These are phyloP conservation scores for Castanea sativa DNA, from an alignment of 306 rosid genomes.

Conservation along the genomic window DNA sequence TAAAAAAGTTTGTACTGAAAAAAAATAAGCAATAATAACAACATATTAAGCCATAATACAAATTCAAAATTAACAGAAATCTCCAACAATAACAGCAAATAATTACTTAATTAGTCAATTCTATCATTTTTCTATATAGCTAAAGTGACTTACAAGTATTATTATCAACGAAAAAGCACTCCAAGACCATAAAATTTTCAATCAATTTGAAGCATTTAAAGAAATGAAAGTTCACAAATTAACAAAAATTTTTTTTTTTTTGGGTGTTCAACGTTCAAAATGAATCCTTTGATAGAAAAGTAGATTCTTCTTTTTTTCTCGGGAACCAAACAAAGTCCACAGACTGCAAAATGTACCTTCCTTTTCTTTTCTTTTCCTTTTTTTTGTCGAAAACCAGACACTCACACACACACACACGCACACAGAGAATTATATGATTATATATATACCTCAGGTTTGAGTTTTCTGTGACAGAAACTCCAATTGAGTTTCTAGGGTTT, in stretches of 20 bases:
- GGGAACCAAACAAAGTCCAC: background rate
- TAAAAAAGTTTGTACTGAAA: no score
- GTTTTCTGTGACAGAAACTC: no score
- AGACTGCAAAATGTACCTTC: background rate
- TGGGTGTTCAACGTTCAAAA: background rate
- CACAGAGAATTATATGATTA: no score
- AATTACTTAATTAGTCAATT: background rate
- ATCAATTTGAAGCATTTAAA: background rate
- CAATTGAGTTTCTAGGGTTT: conserved; percentile 42
- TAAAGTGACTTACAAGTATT: background rate
- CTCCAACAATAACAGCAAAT: no score
- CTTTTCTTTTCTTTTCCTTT: no score
- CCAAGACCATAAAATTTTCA: background rate
- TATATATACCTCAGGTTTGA: background rate
- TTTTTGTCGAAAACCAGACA: conserved; percentile 10
- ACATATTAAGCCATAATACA: no score
- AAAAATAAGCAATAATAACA: no score
- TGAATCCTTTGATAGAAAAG: background rate
- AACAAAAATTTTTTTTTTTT: background rate
- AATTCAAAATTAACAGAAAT: no score
- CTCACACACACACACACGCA: background rate
- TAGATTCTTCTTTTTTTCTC: no score
- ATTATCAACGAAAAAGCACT: background rate
- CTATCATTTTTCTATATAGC: background rate
- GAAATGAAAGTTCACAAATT: background rate